Evolutionary conservation across 2,329 filamentous ascomycete species (phyloP).

Genomic region (Botrytis paeoniae): DNA sequence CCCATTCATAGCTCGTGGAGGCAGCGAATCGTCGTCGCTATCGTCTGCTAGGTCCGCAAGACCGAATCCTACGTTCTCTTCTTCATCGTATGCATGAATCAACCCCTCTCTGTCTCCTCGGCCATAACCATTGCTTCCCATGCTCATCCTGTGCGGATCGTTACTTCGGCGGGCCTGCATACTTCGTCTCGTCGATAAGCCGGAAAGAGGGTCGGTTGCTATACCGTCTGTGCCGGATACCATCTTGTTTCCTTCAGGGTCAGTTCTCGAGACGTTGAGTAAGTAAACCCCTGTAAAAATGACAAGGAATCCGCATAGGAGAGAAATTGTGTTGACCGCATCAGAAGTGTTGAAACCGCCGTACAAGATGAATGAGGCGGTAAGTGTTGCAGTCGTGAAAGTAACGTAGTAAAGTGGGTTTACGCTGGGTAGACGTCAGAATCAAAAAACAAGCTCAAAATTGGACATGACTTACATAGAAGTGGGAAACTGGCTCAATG

Average conservation of each 20-base stretch:
- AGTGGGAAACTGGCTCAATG: constrained; percentile 91
- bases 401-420: constrained; percentile 90
- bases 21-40: constrained; percentile 53
- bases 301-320: constrained; percentile 88
- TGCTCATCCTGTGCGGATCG: constrained; percentile 56
- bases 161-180: constrained; percentile 86
- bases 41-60: constrained; percentile 78
- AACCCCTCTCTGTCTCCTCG: constrained; percentile 72
- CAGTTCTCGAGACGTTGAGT: constrained; percentile 88
- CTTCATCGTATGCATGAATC: constrained; percentile 86
- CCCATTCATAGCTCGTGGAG: constrained; percentile 29
- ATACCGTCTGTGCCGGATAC: constrained; percentile 70
- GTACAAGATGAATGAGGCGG: constrained; percentile 94
- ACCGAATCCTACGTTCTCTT: constrained; percentile 70
- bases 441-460: neutral
- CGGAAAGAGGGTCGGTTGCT: constrained; percentile 87
- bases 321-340: constrained; percentile 84
- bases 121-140: constrained; percentile 57
- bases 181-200: constrained; percentile 83
- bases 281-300: constrained; percentile 96
- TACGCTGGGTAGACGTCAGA: constrained; percentile 47
- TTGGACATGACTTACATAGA: constrained; percentile 70
- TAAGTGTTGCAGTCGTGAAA: constrained; percentile 90
- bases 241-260: constrained; percentile 74
- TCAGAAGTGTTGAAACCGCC: constrained; percentile 94